These are phyloP conservation scores for Linum usitatissimum DNA, from an alignment of 345 rosid genomes.

Conservation along the genomic window DNA sequence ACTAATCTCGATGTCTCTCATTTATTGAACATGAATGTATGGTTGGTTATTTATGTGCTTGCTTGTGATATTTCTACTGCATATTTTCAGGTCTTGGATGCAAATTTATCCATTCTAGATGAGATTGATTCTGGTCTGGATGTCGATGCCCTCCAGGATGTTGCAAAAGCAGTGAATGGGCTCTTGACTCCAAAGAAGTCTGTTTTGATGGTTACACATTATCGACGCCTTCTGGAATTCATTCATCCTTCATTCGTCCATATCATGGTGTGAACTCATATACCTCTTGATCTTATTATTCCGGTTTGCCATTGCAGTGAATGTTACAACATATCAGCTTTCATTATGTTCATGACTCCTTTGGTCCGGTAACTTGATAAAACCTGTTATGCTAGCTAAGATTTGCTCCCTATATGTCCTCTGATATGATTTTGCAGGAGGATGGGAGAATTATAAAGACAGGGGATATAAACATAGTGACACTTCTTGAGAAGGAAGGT, in stretches of 20 bases:
- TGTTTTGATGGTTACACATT: slow-evolving; percentile 87
- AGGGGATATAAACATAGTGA: slow-evolving; percentile 67
- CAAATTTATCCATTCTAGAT: slow-evolving; percentile 79
- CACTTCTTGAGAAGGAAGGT: slow-evolving; percentile 70
- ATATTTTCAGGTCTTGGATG: slow-evolving; percentile 66
- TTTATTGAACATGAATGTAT: background rate
- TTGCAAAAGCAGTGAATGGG: slow-evolving; percentile 86
- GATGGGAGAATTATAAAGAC: slow-evolving; percentile 77
- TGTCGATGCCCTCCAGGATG: slow-evolving; percentile 87
- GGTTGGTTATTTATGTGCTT: no score
- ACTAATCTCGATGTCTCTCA: background rate
- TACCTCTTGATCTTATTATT: background rate
- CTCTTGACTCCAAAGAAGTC: slow-evolving; percentile 75
- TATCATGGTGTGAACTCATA: slow-evolving; percentile 54
- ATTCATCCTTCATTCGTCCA: slow-evolving; percentile 71
- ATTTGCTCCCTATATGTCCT: slow-evolving; percentile 2
- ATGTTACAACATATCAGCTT: background rate
- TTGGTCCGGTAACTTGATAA: background rate
- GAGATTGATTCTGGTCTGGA: slow-evolving; percentile 98
- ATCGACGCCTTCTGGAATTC: slow-evolving; percentile 66
- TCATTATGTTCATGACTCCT: background rate
- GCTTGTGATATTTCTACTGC: background rate
- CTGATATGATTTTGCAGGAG: slow-evolving; percentile 35
- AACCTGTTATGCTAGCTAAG: background rate
- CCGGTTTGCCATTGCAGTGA: background rate